Conservation (phyloP, 2,329 filamentous ascomycete genomes). For the Colletotrichum echinochloae region DNA sequence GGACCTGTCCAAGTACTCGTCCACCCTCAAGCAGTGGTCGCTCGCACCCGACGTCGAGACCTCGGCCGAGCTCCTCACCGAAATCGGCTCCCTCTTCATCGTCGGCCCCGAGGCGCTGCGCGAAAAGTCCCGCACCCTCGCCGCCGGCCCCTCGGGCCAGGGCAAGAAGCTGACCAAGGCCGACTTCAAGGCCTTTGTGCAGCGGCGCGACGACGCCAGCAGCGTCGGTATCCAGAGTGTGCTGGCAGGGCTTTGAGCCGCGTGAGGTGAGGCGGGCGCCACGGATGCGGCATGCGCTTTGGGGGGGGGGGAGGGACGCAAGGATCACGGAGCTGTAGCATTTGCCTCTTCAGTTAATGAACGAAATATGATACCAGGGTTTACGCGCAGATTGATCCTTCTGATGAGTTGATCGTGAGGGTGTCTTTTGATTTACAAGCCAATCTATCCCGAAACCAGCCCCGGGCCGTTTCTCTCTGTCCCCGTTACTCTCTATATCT, state of each 20-base stretch:
- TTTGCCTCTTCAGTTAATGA: constrained; percentile 8
- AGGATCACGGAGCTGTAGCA: background rate
- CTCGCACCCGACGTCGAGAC: constrained; percentile 75
- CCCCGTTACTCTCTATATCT: background rate
- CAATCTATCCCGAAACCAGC: background rate
- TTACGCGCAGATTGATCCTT: background rate
- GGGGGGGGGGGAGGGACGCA: background rate
- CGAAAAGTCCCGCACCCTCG: constrained; percentile 75
- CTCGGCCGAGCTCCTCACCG: constrained; percentile 85
- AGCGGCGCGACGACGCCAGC: constrained; percentile 85
- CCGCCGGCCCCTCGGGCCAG: constrained; percentile 53
- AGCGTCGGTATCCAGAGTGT: constrained; percentile 87
- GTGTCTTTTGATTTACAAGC: background rate
- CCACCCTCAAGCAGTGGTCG: constrained; percentile 86
- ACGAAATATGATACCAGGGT: constrained; percentile 36
- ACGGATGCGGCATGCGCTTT: too few relatives aligned
- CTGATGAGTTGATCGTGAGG: background rate
- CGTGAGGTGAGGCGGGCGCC: too few relatives aligned
- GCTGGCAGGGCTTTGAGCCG: constrained; percentile 70
- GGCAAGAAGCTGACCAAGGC: constrained; percentile 71
- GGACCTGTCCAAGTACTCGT: constrained; percentile 93
- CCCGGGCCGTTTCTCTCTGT: background rate
- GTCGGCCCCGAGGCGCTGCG: constrained; percentile 84
- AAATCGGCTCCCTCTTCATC: constrained; percentile 96
- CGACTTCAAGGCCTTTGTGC: constrained; percentile 86